A percentile compares a stretch with the other conserved stretches of the same genome.
Evolutionary conservation across 441 rosid species (phyloP).

Genomic region (Daphne laureola): DNA sequence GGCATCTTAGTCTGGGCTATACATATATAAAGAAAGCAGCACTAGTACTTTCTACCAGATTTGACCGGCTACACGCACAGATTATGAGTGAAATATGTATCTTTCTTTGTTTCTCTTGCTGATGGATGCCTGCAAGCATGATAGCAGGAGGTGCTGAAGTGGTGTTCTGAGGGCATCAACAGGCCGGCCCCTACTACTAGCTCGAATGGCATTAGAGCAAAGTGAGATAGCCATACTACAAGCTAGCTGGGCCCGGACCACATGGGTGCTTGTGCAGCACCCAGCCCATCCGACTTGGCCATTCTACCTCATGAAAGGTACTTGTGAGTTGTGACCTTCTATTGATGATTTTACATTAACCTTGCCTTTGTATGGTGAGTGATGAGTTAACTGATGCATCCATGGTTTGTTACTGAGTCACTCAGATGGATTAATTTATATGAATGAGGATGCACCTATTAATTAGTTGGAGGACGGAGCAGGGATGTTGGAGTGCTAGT

Average conservation of each 20-base stretch:
- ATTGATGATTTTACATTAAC: not conserved
- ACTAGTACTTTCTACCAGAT: no score
- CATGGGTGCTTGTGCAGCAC: conserved; percentile 29
- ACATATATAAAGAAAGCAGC: not conserved
- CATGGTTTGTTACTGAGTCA: no score
- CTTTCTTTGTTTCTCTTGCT: conserved; percentile 8
- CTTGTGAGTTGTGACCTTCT: no score
- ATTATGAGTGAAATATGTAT: no score
- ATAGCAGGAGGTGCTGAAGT: no score
- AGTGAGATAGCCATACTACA: conserved; percentile 16
- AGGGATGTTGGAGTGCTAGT: no score
- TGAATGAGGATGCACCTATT: no score
- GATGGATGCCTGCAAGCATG: conserved; percentile 3
- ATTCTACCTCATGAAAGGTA: not conserved
- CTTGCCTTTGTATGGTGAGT: no score
- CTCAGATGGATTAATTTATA: no score
- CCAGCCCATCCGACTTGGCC: not conserved
- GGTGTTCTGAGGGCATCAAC: conserved; percentile 7
- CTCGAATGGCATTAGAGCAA: conserved; percentile 23
- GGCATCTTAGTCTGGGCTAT: conserved; percentile 8
- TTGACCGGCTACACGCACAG: no score
- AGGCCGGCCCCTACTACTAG: conserved; percentile 65
- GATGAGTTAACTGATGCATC: no score
- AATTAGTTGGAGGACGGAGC: no score
- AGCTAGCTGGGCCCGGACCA: conserved; percentile 28